Evolutionary conservation across 2,329 filamentous ascomycete genomes (phyloP).

Genomic region (Scleromitrula shiraiana): DNA sequence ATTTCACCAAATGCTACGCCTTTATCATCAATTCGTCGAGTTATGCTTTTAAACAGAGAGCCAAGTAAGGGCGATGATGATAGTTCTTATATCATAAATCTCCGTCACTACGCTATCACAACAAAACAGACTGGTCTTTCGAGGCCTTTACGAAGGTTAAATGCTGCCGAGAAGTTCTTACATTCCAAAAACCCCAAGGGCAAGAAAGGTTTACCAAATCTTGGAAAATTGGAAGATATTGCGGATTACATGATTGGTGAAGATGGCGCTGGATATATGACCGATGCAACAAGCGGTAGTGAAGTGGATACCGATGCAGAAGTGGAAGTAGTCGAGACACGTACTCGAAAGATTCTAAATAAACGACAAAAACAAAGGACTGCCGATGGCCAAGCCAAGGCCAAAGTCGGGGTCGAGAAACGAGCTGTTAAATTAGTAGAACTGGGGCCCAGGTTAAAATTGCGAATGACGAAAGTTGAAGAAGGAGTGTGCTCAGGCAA

Average conservation of each 20-base stretch:
- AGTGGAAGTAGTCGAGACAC: constrained; percentile 69
- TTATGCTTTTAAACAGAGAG: constrained; percentile 85
- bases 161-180: constrained; percentile 75
- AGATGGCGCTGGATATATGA: constrained; percentile 72
- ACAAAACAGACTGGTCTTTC: constrained; percentile 81
- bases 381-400: constrained; percentile 37
- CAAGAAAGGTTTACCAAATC: constrained; percentile 73
- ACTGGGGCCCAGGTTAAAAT: constrained; percentile 79
- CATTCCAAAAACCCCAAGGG: constrained; percentile 40
- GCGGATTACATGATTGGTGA: constrained; percentile 91
- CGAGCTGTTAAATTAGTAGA: constrained; percentile 88
- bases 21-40: constrained; percentile 83
- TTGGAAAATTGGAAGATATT: constrained; percentile 86
- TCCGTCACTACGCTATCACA: constrained; percentile 92
- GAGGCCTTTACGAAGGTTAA: constrained; percentile 72
- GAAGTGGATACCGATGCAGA: constrained; percentile 93
- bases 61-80: constrained; percentile 41
- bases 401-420: constrained; percentile 47
- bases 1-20: constrained; percentile 90
- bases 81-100: constrained; percentile 72
- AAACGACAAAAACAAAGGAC: constrained; percentile 35
- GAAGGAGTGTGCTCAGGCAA: constrained; percentile 85
- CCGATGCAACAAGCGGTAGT: constrained; percentile 76
- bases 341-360: constrained; percentile 53
- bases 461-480: constrained; percentile 91